Base-by-base conservation (phyloP, 495 filamentous ascomycete species). In the Geoglossum glabrum region DNA sequence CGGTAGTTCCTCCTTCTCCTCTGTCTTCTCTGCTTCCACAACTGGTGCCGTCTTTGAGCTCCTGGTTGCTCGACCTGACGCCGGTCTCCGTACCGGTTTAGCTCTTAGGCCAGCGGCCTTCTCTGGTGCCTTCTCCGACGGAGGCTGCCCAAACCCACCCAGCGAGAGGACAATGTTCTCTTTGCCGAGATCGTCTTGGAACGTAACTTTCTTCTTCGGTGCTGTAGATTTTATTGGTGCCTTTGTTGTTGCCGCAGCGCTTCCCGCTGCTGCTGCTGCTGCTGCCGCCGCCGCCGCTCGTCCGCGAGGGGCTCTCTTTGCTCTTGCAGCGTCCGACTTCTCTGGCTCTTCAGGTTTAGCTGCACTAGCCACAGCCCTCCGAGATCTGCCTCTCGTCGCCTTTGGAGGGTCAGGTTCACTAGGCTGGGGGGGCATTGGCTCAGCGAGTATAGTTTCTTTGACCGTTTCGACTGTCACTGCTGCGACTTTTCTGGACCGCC, bases 161-260 rank as follows among this genome's bases (percentile, higher is more conserved):
- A n/a, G 10, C 4, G 31, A n/a, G 19, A n/a, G 56, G 15, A 52
- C 19, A n/a, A 36, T 33, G 10, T 73, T 70, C 23, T 64, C 67
- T 10, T 73, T 76, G 21, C 69, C 64, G 34, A 71, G 70, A 7
- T 67, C 70, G 50, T 76, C 73, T 59, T 73, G 68, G 59, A 79
- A 79, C 4, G 74, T 77, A 30, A 79, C 76, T 23, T 66, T 76
- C 62, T 79, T 79, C 66, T 72, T 76, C 47, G 73, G 72, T 0
- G 71, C 72, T 13, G 69, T 49, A 43, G 59, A 38, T 52, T 61
- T 61, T 8, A 56, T 23, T 33, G 7, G 11, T 33, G 7, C 51
- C 26, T 55, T 30, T 59, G 54, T 36, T 55, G 28, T 27, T 59
- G 28, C 51, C 31, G 38, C 19, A 15, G n/a, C 17, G 6, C 25